Percentiles rank a stretch among this genome's conserved stretches.
Evolutionary conservation across 805 yeast species (phyloP).

Genomic region (Candida broadrunensis): DNA sequence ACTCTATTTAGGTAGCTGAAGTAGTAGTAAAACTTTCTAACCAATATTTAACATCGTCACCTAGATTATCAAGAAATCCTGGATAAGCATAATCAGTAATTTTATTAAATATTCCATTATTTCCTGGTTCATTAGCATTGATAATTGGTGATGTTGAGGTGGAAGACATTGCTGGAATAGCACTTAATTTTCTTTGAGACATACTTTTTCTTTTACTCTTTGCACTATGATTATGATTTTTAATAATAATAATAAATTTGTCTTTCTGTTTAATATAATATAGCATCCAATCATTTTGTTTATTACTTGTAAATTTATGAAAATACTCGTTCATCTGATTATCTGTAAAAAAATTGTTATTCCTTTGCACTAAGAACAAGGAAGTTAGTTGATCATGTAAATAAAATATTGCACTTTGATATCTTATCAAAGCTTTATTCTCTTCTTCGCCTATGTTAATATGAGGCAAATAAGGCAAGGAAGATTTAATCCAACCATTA

Average conservation of each 20-base stretch:
- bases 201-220: conserved; percentile 7
- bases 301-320: conserved; percentile 38
- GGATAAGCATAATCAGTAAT: conserved; percentile 27
- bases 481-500: conserved; percentile 25
- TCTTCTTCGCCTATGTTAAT: conserved; percentile 7
- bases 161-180: conserved; percentile 2
- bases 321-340: conserved; percentile 29
- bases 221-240: conserved; percentile 20
- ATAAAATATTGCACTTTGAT: conserved; percentile 29
- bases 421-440: conserved; percentile 9
- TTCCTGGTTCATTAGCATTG: not conserved
- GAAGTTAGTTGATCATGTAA: conserved; percentile 37
- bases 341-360: conserved; percentile 18
- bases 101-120: conserved; percentile 13
- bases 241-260: conserved; percentile 31
- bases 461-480: conserved; percentile 34
- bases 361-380: conserved; percentile 24
- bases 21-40: conserved; percentile 15
- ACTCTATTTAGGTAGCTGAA: not conserved
- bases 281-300: conserved; percentile 40
- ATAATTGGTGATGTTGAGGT: conserved; percentile 4
- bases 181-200: not conserved
- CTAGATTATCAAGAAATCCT: conserved; percentile 39
- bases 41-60: conserved; percentile 42
- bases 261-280: conserved; percentile 29